Conservation (phyloP, 257 asterid species). For the Nicotiana undulata region DNA sequence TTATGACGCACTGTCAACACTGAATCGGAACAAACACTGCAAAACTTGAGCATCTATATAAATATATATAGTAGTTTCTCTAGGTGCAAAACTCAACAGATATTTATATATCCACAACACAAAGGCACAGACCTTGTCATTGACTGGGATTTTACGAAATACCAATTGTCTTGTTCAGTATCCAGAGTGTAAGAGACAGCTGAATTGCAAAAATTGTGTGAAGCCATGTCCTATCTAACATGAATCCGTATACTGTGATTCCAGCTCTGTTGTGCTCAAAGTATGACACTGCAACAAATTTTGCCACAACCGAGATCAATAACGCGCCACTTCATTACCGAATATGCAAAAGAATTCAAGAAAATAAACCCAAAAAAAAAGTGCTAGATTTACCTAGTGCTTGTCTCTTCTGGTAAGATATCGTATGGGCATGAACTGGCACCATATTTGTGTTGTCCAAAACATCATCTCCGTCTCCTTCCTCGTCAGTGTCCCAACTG, state of each 20-base stretch:
- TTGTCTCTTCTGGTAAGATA: conserved; percentile 87
- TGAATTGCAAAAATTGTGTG: conserved; percentile 68
- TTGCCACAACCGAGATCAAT: neutral
- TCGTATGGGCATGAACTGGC: conserved; percentile 38
- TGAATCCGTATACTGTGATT: conserved; percentile 83
- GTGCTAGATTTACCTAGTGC: conserved; percentile 56
- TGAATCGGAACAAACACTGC: neutral
- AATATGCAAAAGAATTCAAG: neutral
- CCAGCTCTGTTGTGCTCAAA: conserved; percentile 91
- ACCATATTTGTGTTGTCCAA: conserved; percentile 62
- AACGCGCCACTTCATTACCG: neutral
- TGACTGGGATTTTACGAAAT: conserved; percentile 32
- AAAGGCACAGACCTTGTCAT: neutral
- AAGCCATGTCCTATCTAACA: conserved; percentile 79
- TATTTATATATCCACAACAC: neutral
- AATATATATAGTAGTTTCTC: neutral
- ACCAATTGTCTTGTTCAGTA: conserved; percentile 74
- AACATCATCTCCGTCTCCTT: conserved; percentile 80
- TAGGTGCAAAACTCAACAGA: neutral
- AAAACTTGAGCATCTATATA: neutral
- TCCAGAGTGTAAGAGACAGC: conserved; percentile 81
- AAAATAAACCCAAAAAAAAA: neutral
- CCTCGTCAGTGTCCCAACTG: conserved; percentile 58
- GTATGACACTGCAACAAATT: conserved; percentile 59
- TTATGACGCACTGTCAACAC: neutral